Percentiles rank a stretch among this genome's conserved stretches.
Evolutionary conservation across 805 yeast genomes (phyloP).

Genomic region (Kodamaea neixiangensis): DNA sequence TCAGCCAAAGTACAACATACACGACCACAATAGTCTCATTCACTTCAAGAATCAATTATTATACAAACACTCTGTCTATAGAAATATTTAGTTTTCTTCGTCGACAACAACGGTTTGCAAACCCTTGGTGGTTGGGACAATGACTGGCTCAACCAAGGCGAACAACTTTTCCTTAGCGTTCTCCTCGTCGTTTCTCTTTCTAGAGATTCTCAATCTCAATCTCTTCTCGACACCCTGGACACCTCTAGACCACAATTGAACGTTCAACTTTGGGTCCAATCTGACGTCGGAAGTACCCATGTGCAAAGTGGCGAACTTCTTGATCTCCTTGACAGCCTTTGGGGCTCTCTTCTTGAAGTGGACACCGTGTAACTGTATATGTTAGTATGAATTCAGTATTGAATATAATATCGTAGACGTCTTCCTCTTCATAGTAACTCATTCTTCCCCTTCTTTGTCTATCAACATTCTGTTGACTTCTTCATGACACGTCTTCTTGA

Average conservation of each 20-base stretch:
- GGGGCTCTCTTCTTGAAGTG: conserved; percentile 99
- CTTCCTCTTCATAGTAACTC: too few relatives aligned
- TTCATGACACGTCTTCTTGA: too few relatives aligned
- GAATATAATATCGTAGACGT: too few relatives aligned
- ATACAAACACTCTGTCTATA: conserved; percentile 16
- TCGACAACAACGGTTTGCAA: conserved; percentile 96
- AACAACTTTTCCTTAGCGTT: conserved; percentile 97
- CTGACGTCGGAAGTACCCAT: conserved; percentile 99
- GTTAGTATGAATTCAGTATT: conserved; percentile 42
- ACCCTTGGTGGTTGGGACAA: conserved; percentile 94
- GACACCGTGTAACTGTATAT: conserved; percentile 85
- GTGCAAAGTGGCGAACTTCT: conserved; percentile 97
- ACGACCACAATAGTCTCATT: not conserved
- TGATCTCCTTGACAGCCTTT: conserved; percentile 98
- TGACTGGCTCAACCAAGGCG: conserved; percentile 97
- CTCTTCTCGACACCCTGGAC: conserved; percentile 98
- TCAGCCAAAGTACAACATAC: too few relatives aligned
- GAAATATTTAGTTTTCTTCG: conserved; percentile 46
- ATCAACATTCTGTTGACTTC: too few relatives aligned
- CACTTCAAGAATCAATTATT: conserved; percentile 12
- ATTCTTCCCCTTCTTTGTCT: not conserved
- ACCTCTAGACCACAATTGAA: conserved; percentile 99
- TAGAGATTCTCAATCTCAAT: conserved; percentile 97
- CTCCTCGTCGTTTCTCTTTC: conserved; percentile 99
- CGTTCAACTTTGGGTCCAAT: conserved; percentile 97